These are phyloP conservation scores for Trichosporon sp. DNA, from an alignment of 1,284 basidiomycete species.

Conservation along the genomic window DNA sequence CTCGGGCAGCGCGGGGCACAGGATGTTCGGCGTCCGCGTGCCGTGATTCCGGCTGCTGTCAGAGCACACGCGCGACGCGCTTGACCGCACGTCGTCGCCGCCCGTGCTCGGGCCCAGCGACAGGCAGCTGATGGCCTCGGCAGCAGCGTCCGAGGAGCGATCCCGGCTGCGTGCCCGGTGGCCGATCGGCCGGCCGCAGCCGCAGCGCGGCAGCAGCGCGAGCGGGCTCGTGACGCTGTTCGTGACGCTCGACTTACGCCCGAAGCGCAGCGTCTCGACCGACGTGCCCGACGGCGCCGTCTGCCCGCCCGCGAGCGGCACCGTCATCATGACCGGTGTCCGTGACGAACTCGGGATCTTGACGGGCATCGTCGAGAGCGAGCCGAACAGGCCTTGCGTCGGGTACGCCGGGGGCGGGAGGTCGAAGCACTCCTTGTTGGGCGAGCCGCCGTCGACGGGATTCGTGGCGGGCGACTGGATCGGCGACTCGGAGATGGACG, in stretches of 20 bases:
- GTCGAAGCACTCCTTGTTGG: slow-evolving; percentile 41
- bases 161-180: slow-evolving; percentile 27
- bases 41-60: slow-evolving; percentile 9
- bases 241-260: slow-evolving; percentile 39
- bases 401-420: slow-evolving; percentile 45
- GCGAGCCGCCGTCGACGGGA: slow-evolving; percentile 35
- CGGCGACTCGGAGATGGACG: slow-evolving; percentile 40
- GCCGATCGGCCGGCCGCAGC: slow-evolving; percentile 39
- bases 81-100: slow-evolving; percentile 10
- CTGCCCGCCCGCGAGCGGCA: background rate
- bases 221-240: slow-evolving; percentile 45
- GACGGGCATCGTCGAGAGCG: slow-evolving; percentile 37
- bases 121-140: slow-evolving; percentile 31
- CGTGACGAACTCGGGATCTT: slow-evolving; percentile 35
- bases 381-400: slow-evolving; percentile 11
- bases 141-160: background rate
- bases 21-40: slow-evolving; percentile 15
- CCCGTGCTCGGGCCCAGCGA: slow-evolving; percentile 29
- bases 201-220: slow-evolving; percentile 40
- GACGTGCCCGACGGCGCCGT: slow-evolving; percentile 29
- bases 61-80: background rate
- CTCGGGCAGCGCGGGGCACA: slow-evolving; percentile 18
- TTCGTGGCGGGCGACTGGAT: slow-evolving; percentile 43
- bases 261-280: slow-evolving; percentile 45
- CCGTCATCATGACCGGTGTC: slow-evolving; percentile 16